These are phyloP conservation scores for Phylloporus sp. DNA, from an alignment of 768 basidiomycete species.

Conservation along the genomic window DNA sequence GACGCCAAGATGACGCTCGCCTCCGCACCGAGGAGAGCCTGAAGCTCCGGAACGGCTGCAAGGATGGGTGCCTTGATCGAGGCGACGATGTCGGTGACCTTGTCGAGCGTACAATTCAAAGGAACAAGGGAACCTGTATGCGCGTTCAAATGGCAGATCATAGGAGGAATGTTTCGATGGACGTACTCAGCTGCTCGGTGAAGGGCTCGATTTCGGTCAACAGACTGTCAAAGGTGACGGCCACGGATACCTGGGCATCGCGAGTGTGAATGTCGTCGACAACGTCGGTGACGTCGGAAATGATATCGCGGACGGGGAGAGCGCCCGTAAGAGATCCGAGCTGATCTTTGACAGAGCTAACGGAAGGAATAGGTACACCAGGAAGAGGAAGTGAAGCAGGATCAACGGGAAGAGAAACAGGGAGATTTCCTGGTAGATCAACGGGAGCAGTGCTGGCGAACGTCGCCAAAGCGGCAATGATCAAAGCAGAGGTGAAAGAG, in stretches of 20 bases:
- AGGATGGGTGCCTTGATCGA: constrained; percentile 23
- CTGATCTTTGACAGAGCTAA: too few relatives aligned
- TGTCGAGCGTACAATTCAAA: constrained; percentile 20
- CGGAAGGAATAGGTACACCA: not conserved
- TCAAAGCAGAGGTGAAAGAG: constrained; percentile 28
- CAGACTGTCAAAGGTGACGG: constrained; percentile 24
- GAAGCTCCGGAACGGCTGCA: constrained; percentile 19
- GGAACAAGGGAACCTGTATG: constrained; percentile 21
- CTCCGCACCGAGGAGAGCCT: constrained; percentile 24
- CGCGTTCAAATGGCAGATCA: not conserved
- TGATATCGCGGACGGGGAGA: not conserved
- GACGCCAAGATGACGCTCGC: constrained; percentile 23
- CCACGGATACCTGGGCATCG: constrained; percentile 14
- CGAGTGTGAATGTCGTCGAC: not conserved
- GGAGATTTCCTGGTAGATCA: not conserved
- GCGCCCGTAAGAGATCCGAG: too few relatives aligned
- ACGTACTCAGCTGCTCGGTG: constrained; percentile 27
- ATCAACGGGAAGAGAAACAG: not conserved
- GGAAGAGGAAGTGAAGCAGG: not conserved
- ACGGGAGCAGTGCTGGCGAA: constrained; percentile 24
- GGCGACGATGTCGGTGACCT: constrained; percentile 18
- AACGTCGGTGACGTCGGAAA: not conserved
- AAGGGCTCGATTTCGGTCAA: constrained; percentile 12
- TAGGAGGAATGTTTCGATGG: too few relatives aligned
- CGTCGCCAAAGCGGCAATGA: constrained; percentile 28